A percentile compares a stretch with the other conserved stretches of the same genome.
Evolutionary conservation across 768 basidiomycete genomes (phyloP).

Genomic region (Lactarius tabidus): DNA sequence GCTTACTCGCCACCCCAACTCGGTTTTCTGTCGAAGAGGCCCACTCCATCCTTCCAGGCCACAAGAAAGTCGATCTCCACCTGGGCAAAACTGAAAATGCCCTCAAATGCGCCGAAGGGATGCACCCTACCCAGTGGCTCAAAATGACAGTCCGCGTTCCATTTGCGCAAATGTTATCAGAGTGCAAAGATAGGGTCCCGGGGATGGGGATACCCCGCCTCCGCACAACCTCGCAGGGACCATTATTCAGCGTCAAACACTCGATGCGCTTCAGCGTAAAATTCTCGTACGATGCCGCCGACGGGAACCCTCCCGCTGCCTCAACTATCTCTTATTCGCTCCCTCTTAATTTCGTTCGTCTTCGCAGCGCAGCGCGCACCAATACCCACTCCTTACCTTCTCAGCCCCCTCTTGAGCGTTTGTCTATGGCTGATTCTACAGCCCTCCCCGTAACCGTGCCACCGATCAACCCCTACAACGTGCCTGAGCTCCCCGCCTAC

Average conservation of each 20-base stretch:
- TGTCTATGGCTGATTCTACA: conserved; percentile 15
- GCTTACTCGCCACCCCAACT: conserved; percentile 35
- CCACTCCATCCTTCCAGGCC: conserved; percentile 45
- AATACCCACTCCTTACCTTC: conserved; percentile 20
- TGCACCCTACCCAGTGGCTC: conserved; percentile 45
- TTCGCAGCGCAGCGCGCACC: conserved; percentile 35
- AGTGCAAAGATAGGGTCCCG: not conserved
- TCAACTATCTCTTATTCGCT: conserved; percentile 39
- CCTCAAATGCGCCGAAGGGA: conserved; percentile 40
- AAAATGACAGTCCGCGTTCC: conserved; percentile 55
- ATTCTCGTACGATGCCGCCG: conserved; percentile 13
- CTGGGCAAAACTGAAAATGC: conserved; percentile 49
- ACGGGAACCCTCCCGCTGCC: conserved; percentile 9
- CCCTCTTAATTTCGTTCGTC: conserved; percentile 47
- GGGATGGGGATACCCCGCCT: conserved; percentile 16
- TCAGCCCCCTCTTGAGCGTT: conserved; percentile 22
- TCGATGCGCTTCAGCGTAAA: conserved; percentile 28
- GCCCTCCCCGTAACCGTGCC: conserved; percentile 3
- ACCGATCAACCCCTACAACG: conserved; percentile 25
- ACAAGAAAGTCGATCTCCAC: conserved; percentile 44
- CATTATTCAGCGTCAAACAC: conserved; percentile 18
- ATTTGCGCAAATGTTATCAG: conserved; percentile 34
- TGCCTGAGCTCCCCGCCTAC: conserved; percentile 58
- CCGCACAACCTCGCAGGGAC: conserved; percentile 14
- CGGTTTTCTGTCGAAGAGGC: conserved; percentile 40